Evolutionary conservation across 495 filamentous ascomycete species (phyloP).

Genomic region (Hypoxylon perforatum): DNA sequence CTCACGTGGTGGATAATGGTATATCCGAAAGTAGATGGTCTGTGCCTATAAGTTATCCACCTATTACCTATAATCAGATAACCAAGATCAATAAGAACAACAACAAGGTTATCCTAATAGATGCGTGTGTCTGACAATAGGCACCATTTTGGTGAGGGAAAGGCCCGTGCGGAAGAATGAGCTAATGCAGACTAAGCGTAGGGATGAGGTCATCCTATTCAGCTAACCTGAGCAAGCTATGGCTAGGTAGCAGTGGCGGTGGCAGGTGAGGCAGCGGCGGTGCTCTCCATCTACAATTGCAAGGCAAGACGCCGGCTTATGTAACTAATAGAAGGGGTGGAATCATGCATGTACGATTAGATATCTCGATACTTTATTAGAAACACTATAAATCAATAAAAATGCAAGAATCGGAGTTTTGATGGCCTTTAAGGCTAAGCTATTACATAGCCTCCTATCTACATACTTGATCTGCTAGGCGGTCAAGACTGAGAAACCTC

Average conservation of each 20-base stretch:
- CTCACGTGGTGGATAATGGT: too few relatives aligned
- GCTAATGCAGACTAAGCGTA: constrained; percentile 3
- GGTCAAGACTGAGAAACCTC: constrained; percentile 3
- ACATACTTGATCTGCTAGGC: constrained; percentile 1
- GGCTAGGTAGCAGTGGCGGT: not conserved
- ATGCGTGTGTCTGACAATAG: too few relatives aligned
- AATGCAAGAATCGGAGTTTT: not conserved
- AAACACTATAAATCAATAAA: not conserved
- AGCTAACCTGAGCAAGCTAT: not conserved
- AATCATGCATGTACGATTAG: not conserved
- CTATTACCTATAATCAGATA: too few relatives aligned
- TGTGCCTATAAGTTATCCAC: too few relatives aligned
- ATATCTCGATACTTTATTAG: not conserved
- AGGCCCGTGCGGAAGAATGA: constrained; percentile 6
- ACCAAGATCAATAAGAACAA: too few relatives aligned
- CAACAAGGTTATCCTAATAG: too few relatives aligned
- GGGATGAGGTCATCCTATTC: constrained; percentile 3
- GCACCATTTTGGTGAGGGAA: constrained; percentile 3
- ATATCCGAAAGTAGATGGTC: too few relatives aligned
- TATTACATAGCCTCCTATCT: not conserved
- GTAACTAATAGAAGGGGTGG: not conserved
- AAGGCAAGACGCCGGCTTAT: not conserved
- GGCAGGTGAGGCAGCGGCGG: not conserved
- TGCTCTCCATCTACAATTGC: not conserved
- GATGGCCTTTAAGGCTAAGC: not conserved